A percentile compares a stretch with the other conserved stretches of the same genome.
These are phyloP conservation scores for Megacollybia marginata DNA, from an alignment of 768 basidiomycete species.

Conservation along the genomic window DNA sequence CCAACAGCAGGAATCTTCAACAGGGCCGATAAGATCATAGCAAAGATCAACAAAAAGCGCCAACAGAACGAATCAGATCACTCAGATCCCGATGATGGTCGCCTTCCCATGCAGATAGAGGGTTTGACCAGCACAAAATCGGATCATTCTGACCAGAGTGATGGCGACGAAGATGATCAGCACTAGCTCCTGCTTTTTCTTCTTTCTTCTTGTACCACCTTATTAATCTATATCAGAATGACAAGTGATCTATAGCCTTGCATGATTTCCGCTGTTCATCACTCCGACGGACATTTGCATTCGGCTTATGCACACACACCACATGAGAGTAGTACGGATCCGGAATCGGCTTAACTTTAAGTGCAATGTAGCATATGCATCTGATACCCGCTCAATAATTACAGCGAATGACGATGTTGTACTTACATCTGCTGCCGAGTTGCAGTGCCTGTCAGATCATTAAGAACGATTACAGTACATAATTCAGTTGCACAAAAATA, in stretches of 20 bases:
- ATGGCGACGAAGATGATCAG: slow-evolving; percentile 22
- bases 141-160: slow-evolving; percentile 24
- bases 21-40: slow-evolving; percentile 86
- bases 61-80: slow-evolving; percentile 50
- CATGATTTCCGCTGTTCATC: neutral
- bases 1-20: slow-evolving; percentile 97
- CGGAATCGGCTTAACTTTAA: no score
- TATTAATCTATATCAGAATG: neutral
- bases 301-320: neutral
- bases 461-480: no score
- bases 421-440: neutral
- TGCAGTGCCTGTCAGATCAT: no score
- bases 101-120: slow-evolving; percentile 49
- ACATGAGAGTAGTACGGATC: no score
- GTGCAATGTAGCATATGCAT: neutral
- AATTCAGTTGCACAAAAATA: neutral
- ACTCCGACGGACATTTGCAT: neutral
- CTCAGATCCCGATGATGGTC: slow-evolving; percentile 30
- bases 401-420: neutral
- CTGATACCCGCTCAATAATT: neutral
- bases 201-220: neutral
- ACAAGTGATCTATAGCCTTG: neutral
- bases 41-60: slow-evolving; percentile 73
- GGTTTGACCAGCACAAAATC: slow-evolving; percentile 27
- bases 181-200: slow-evolving; percentile 11